phyloP scores from a whole-genome alignment of 2,329 filamentous ascomycete species.

The Trichophyton equinum region DNA sequence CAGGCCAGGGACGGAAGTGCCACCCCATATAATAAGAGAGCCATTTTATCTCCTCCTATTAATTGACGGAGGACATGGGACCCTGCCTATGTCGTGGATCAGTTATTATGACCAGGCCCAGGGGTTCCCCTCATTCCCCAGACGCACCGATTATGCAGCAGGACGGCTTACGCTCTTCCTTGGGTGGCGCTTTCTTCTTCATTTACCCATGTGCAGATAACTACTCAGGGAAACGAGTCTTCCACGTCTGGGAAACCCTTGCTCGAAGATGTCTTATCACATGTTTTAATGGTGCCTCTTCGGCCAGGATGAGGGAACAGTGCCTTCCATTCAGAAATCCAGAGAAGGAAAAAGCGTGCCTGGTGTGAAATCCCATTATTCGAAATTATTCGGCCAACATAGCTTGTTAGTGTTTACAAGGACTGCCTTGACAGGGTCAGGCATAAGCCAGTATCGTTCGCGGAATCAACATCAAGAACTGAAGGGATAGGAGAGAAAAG shows the following conservation, averaged over 20 bases:
- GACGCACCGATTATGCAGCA: neutral
- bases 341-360: neutral
- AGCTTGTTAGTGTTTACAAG: neutral
- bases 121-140: constrained; percentile 1
- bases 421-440: neutral
- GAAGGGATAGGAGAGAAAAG: neutral
- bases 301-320: neutral
- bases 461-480: neutral
- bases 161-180: neutral
- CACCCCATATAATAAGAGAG: neutral
- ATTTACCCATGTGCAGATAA: neutral
- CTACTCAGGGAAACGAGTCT: neutral
- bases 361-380: neutral
- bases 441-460: neutral
- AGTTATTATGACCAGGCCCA: neutral
- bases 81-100: neutral
- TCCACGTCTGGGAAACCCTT: neutral
- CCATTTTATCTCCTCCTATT: neutral
- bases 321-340: neutral
- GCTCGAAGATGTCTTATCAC: neutral
- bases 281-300: neutral
- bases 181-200: neutral
- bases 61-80: neutral
- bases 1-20: neutral
- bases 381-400: neutral